Percentiles rank a stretch among this genome's conserved stretches.
Evolutionary conservation across 805 yeast species (phyloP).

Genomic region (Lipomyces yamanashiensis): DNA sequence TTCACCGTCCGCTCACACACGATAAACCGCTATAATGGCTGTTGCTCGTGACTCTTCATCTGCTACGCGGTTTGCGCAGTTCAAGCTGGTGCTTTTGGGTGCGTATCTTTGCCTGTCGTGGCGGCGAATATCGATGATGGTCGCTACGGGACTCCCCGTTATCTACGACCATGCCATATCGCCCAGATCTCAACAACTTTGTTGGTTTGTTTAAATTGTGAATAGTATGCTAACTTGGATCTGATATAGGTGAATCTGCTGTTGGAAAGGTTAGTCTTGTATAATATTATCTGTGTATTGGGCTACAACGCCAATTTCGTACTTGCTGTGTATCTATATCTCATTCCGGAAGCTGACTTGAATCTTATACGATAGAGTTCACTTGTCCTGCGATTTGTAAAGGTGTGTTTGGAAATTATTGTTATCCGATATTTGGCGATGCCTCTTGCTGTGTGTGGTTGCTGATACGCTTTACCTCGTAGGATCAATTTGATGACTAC

Average conservation of each 20-base stretch:
- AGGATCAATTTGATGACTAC: slow-evolving; percentile 67
- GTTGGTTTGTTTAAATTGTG: not conserved
- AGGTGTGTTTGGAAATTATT: slow-evolving; percentile 38
- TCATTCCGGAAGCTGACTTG: slow-evolving; percentile 11
- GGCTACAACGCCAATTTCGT: not conserved
- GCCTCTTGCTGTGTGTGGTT: not conserved
- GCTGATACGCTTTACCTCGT: not conserved
- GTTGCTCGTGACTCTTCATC: slow-evolving; percentile 40
- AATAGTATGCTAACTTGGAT: not conserved
- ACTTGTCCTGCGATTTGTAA: slow-evolving; percentile 78
- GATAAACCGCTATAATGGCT: slow-evolving; percentile 20
- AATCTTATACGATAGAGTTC: slow-evolving; percentile 60
- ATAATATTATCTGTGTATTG: not conserved
- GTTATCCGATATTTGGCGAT: not conserved
- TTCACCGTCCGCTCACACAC: not conserved
- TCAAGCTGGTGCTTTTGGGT: slow-evolving; percentile 75
- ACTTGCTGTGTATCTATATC: not conserved
- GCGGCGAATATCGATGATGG: slow-evolving; percentile 2
- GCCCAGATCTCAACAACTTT: not conserved
- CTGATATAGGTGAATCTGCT: slow-evolving; percentile 62
- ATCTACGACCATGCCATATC: not conserved
- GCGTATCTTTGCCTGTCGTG: slow-evolving; percentile 25
- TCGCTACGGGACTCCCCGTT: not conserved
- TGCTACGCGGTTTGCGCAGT: slow-evolving; percentile 52
- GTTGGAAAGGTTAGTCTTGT: slow-evolving; percentile 61